Base-by-base conservation (phyloP, 139 green algal genomes). In the Chlorella sp. region DNA sequence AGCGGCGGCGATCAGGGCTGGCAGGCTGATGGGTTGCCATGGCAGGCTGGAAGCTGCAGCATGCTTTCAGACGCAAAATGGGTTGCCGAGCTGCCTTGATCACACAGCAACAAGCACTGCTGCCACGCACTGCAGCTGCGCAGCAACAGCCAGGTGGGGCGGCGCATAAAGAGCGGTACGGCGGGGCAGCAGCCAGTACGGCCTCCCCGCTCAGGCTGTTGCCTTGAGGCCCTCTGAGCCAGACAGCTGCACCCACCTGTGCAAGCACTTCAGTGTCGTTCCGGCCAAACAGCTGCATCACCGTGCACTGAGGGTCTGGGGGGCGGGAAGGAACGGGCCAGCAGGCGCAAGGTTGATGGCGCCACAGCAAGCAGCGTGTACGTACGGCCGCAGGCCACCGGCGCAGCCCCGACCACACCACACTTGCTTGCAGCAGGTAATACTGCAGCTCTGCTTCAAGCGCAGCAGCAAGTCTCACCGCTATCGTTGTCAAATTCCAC, bases 191-290 rank as follows among this genome's bases (percentile, higher is more conserved):
- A 68, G 23, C 2, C n/a, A n/a, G n/a, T 28, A 32, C 62, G 21
- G 7, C 44, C 44, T 51, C 7, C 44, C 44, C 7, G 7, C 44
- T 51, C n/a, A n/a, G n/a, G n/a, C n/a, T n/a, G n/a, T n/a, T n/a
- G n/a, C n/a, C n/a, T n/a, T n/a, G n/a, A n/a, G n/a, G n/a, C n/a
- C n/a, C n/a, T n/a, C n/a, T n/a, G n/a, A n/a, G n/a, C n/a, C n/a
- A n/a, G n/a, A n/a, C n/a, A n/a, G n/a, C 44, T 51, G 44, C 44
- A 9, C 51, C 21, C 55, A 72, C 62, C 62, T 76, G 81, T 0
- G 68, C 69, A 0, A 85, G 80, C 47, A 85, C 41, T 16, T 65
- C 80, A 23, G 80, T 85, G 39, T 78, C 80, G 41, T 69, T 85
- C 1, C 80, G 41, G 23, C 80, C 80, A 68, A 39, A 76, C 62